These are phyloP conservation scores for Pigoraptor vietnamica DNA, from an alignment of 78 protist species.

Conservation along the genomic window DNA sequence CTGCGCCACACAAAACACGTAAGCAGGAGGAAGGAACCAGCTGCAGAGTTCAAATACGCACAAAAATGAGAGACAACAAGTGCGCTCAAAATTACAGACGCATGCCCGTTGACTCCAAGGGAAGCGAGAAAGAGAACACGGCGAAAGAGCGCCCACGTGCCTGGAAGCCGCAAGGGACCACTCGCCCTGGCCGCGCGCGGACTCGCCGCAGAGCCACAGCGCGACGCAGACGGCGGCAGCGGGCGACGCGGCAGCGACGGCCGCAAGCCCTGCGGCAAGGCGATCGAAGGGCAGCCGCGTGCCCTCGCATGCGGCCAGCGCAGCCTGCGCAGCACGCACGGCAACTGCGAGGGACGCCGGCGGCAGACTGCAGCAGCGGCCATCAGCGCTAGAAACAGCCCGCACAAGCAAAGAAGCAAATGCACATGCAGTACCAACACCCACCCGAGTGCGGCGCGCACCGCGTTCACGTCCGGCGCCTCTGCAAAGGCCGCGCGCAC, in stretches of 20 bases:
- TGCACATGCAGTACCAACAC: not conserved
- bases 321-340: not conserved
- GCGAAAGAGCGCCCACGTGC: not conserved
- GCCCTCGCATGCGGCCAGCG: not conserved
- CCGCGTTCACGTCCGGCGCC: not conserved
- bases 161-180: not conserved
- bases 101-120: not conserved
- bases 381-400: not conserved
- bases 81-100: too few species aligned
- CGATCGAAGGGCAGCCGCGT: not conserved
- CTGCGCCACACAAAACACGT: too few species aligned
- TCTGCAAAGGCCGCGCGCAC: not conserved
- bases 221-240: not conserved
- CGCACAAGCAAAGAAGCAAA: too few species aligned
- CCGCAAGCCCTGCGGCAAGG: not conserved
- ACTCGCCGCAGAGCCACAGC: not conserved
- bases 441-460: not conserved
- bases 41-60: too few species aligned
- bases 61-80: too few species aligned
- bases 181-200: not conserved
- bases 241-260: not conserved
- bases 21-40: too few species aligned
- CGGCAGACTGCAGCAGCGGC: not conserved
- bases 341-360: not conserved
- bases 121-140: too few species aligned